These are phyloP conservation scores for Cenchrus purpureus DNA, from an alignment of 176 grass and related monocot genomes.

Conservation along the genomic window DNA sequence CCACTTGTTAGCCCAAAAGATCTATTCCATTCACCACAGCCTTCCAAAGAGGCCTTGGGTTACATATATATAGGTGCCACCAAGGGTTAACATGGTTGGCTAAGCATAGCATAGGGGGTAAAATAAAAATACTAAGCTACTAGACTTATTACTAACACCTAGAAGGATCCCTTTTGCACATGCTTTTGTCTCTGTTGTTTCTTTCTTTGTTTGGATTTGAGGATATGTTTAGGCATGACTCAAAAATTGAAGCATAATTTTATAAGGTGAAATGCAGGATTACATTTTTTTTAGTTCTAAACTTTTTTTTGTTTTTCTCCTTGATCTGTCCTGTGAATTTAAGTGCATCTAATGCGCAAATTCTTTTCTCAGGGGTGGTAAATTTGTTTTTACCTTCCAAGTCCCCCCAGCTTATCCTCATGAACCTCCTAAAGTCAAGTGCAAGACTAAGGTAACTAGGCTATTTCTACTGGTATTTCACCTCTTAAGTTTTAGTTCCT, in stretches of 20 bases:
- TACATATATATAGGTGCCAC: too few relatives aligned
- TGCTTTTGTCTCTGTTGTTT: neutral
- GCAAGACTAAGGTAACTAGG: constrained; percentile 77
- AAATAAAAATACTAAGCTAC: too few relatives aligned
- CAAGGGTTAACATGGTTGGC: too few relatives aligned
- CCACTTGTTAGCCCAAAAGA: too few relatives aligned
- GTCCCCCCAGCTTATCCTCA: constrained; percentile 75
- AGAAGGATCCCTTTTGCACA: neutral
- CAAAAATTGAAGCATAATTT: neutral
- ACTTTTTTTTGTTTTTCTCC: neutral
- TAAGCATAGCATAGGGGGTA: too few relatives aligned
- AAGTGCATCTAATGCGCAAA: neutral
- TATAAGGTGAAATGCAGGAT: neutral
- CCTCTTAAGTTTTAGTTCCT: neutral
- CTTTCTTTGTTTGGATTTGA: neutral
- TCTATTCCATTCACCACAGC: too few relatives aligned
- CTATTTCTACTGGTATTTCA: neutral
- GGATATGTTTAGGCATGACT: neutral
- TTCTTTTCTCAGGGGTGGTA: constrained; percentile 50
- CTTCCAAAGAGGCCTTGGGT: too few relatives aligned
- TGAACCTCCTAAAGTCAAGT: constrained; percentile 79
- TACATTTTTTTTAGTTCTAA: neutral
- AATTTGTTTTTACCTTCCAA: constrained; percentile 77
- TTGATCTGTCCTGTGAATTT: neutral
- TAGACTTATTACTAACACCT: too few relatives aligned